phyloP scores from a whole-genome alignment of 345 rosid species.

The Pugionium dolabratum region DNA sequence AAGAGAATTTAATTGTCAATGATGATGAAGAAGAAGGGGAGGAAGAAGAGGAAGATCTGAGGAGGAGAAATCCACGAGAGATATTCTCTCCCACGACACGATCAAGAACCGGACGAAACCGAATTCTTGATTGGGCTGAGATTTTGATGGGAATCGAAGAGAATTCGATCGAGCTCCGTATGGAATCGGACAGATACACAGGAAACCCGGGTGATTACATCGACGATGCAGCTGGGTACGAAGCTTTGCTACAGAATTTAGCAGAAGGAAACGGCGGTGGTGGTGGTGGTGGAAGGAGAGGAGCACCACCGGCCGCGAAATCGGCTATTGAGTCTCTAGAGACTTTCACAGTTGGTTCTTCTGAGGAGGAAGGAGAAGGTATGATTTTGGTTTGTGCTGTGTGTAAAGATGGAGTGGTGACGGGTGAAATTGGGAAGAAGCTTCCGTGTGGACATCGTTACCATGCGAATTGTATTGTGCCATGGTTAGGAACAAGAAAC shows the following conservation, averaged over 20 bases:
- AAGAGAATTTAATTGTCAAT: slow-evolving; percentile 25
- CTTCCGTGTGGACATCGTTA: slow-evolving; percentile 69
- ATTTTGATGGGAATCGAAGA: slow-evolving; percentile 68
- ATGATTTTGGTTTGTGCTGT: slow-evolving; percentile 48
- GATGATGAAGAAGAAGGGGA: slow-evolving; percentile 24
- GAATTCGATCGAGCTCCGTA: slow-evolving; percentile 63
- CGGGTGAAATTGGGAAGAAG: slow-evolving; percentile 58
- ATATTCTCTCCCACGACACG: slow-evolving; percentile 49
- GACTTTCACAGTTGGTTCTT: slow-evolving; percentile 43
- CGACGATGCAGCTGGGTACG: slow-evolving; percentile 59
- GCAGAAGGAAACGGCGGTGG: slow-evolving; percentile 57
- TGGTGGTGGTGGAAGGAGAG: slow-evolving; percentile 55
- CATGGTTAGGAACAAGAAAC: slow-evolving; percentile 72
- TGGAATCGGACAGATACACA: slow-evolving; percentile 52
- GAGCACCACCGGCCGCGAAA: slow-evolving; percentile 69
- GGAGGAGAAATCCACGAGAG: slow-evolving; percentile 50
- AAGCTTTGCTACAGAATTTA: slow-evolving; percentile 62
- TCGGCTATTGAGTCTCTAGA: slow-evolving; percentile 48
- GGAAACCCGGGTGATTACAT: slow-evolving; percentile 66
- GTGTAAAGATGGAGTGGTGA: slow-evolving; percentile 58
- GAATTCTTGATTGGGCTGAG: slow-evolving; percentile 76
- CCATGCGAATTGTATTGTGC: slow-evolving; percentile 67
- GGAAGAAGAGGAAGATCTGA: slow-evolving; percentile 45
- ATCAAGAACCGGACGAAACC: slow-evolving; percentile 59
- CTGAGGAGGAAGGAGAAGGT: slow-evolving; percentile 30